phyloP scores from a whole-genome alignment of 768 basidiomycete genomes.

The Sporobolomyces roseus region DNA sequence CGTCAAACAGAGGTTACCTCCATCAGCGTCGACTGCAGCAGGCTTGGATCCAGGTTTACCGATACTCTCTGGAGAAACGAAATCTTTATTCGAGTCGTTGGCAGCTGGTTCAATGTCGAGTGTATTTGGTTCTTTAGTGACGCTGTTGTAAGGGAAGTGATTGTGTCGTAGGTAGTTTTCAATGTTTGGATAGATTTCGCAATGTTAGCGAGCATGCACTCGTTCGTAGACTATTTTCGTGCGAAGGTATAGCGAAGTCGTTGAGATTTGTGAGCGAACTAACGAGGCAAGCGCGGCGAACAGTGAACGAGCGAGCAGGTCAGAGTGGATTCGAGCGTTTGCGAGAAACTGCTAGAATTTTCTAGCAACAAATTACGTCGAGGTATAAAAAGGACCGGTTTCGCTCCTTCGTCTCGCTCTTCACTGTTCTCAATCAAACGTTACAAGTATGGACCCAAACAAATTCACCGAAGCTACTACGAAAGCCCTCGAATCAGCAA shows the following conservation, averaged over 20 bases:
- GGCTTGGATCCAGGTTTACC: constrained; percentile 7
- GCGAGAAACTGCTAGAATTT: neutral
- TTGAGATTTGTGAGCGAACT: too few relatives aligned
- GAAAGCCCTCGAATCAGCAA: neutral
- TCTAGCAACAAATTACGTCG: neutral
- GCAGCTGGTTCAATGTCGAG: neutral
- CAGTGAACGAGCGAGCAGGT: neutral
- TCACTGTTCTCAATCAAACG: neutral
- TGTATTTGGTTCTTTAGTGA: constrained; percentile 5
- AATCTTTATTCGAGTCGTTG: constrained; percentile 16
- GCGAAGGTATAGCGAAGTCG: too few relatives aligned
- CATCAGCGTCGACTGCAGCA: neutral
- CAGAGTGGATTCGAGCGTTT: neutral
- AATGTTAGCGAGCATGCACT: too few relatives aligned
- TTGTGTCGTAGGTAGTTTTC: too few relatives aligned
- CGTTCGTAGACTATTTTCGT: too few relatives aligned
- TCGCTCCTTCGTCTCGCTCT: neutral
- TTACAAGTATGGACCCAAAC: constrained; percentile 7
- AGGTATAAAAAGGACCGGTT: too few relatives aligned
- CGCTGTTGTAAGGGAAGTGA: constrained; percentile 11
- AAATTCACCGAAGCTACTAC: constrained; percentile 25
- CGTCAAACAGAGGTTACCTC: constrained; percentile 8
- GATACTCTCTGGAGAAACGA: constrained; percentile 27
- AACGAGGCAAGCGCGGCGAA: too few relatives aligned
- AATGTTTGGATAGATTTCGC: too few relatives aligned